These are phyloP conservation scores for Lachnellula subtilissima DNA, from an alignment of 2,329 filamentous ascomycete genomes.

Conservation along the genomic window DNA sequence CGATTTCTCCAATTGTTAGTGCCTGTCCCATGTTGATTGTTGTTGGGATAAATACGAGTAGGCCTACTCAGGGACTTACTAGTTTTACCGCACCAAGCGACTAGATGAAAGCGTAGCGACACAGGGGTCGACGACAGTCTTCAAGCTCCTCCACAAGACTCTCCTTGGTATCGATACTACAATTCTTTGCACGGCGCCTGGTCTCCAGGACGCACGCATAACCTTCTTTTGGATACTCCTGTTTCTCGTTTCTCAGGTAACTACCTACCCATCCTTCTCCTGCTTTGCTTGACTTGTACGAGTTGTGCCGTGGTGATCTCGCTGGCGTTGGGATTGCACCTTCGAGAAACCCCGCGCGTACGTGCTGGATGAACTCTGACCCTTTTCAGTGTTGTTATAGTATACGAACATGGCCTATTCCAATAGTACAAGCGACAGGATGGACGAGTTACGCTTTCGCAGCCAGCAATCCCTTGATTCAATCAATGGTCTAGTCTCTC, in stretches of 20 bases:
- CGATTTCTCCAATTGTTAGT: background rate
- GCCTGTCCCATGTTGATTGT: background rate
- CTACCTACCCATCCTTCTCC: background rate
- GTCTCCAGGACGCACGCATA: conserved; percentile 13
- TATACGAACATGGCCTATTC: conserved; percentile 57
- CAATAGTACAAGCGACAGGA: conserved; percentile 57
- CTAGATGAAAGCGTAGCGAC: background rate
- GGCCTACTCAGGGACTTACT: background rate
- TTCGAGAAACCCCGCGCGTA: background rate
- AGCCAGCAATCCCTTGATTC: conserved; percentile 72
- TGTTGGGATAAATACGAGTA: background rate
- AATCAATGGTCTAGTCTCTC: conserved; percentile 68
- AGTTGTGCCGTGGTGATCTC: background rate
- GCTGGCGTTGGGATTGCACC: background rate
- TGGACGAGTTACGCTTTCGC: conserved; percentile 77
- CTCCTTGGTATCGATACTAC: conserved; percentile 13
- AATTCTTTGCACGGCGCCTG: conserved; percentile 14
- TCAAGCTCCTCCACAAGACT: background rate
- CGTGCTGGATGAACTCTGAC: conserved; percentile 18
- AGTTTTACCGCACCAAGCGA: background rate
- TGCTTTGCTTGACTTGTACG: background rate
- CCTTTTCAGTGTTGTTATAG: conserved; percentile 21
- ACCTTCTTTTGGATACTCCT: conserved; percentile 11
- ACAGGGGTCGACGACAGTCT: too few species aligned
- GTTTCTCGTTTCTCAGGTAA: conserved; percentile 7